Conservation (phyloP, 2,329 filamentous ascomycete species). For the Daldinia sp. region DNA sequence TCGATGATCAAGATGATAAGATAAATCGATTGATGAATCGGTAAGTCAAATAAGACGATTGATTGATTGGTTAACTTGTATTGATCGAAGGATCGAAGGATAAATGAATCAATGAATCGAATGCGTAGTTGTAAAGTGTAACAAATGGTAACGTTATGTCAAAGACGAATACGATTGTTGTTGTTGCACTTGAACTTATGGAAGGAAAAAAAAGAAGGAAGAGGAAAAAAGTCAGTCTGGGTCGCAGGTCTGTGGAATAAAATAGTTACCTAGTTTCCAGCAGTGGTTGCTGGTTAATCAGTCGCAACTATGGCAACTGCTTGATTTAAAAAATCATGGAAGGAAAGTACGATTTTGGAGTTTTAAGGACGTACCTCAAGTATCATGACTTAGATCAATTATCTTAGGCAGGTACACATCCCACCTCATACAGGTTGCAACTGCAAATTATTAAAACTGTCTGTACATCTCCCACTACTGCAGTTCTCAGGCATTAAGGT, state of each 20-base stretch:
- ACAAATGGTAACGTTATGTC: not conserved
- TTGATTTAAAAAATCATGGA: not conserved
- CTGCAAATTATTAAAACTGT: not conserved
- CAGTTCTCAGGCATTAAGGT: not conserved
- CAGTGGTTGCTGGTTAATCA: not conserved
- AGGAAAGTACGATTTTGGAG: not conserved
- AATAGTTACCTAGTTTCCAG: not conserved
- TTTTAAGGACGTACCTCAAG: not conserved
- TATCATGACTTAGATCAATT: not conserved
- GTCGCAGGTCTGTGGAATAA: not conserved
- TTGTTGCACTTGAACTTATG: constrained; percentile 5
- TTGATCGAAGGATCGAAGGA: not conserved
- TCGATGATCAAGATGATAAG: not conserved
- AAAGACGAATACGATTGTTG: not conserved
- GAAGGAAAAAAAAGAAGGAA: not conserved
- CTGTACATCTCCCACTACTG: not conserved
- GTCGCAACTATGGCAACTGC: not conserved
- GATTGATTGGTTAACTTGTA: not conserved
- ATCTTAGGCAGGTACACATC: not conserved
- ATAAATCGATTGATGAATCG: constrained; percentile 7
- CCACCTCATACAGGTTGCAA: not conserved
- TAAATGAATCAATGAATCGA: constrained; percentile 2
- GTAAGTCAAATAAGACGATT: not conserved
- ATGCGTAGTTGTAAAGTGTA: not conserved
- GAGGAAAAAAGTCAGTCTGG: not conserved